phyloP scores from a whole-genome alignment of 108 stramenopile genomes.

The Epithemia pelagica region DNA sequence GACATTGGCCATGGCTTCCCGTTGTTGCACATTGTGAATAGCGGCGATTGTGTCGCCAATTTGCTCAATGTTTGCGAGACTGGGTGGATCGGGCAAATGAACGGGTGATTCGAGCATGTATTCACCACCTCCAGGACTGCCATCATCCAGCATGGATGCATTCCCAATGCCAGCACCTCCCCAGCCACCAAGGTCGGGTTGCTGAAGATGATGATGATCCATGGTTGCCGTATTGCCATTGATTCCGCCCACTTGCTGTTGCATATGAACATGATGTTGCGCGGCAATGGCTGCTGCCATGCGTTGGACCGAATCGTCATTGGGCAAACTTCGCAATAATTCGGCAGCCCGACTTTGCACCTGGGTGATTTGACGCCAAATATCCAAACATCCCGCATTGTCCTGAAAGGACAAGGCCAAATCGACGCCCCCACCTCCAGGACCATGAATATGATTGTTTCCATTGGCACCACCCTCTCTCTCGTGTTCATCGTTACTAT shows the following conservation, averaged over 20 bases:
- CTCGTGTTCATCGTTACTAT: constrained; percentile 4
- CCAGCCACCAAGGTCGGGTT: not conserved
- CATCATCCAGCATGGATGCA: not conserved
- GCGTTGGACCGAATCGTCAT: constrained; percentile 18
- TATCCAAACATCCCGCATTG: constrained; percentile 81
- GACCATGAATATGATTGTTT: not conserved
- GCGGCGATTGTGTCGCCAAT: constrained; percentile 61
- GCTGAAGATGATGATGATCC: not conserved
- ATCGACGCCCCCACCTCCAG: constrained; percentile 51
- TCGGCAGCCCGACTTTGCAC: constrained; percentile 73
- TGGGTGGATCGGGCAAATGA: constrained; percentile 69
- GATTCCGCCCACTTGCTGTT: constrained; percentile 6
- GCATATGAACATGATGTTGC: constrained; percentile 40
- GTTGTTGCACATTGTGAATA: constrained; percentile 49
- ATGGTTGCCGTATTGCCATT: not conserved
- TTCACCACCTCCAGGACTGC: not conserved
- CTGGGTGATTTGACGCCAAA: constrained; percentile 77
- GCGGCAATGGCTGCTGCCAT: constrained; percentile 39
- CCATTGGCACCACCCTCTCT: not conserved
- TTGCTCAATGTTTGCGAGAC: constrained; percentile 51
- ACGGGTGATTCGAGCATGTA: not conserved
- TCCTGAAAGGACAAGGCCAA: constrained; percentile 85
- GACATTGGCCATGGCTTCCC: constrained; percentile 62
- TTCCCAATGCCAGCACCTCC: not conserved
- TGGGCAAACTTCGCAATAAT: constrained; percentile 17